A percentile compares a stretch with the other conserved stretches of the same genome.
phyloP scores from a whole-genome alignment of 768 basidiomycete genomes.

The Pisolithus albus region DNA sequence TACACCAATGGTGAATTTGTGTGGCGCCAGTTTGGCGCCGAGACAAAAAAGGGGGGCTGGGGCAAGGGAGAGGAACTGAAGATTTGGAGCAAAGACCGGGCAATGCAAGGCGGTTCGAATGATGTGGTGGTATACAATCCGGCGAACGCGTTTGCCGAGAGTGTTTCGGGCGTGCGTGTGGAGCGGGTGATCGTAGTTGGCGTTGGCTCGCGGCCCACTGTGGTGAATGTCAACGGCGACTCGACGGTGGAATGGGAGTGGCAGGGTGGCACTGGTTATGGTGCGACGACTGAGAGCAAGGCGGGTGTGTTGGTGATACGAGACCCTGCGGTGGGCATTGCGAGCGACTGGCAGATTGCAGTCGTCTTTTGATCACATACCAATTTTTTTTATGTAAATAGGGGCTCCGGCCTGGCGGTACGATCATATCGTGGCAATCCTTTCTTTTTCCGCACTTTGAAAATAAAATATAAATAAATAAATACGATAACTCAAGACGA shows the following conservation, averaged over 20 bases:
- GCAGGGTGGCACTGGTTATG: slow-evolving; percentile 44
- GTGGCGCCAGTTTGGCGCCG: slow-evolving; percentile 72
- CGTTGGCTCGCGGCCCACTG: slow-evolving; percentile 51
- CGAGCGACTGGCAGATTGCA: slow-evolving; percentile 59
- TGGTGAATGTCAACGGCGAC: slow-evolving; percentile 41
- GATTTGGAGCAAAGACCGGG: slow-evolving; percentile 49
- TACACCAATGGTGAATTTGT: slow-evolving; percentile 74
- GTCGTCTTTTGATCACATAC: slow-evolving; percentile 15
- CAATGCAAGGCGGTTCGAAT: slow-evolving; percentile 45
- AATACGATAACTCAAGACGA: no score
- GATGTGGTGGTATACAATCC: slow-evolving; percentile 44
- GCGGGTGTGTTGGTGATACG: slow-evolving; percentile 70
- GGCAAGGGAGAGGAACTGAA: slow-evolving; percentile 33
- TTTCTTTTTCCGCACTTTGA: background rate
- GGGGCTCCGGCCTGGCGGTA: background rate
- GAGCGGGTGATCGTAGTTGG: slow-evolving; percentile 82
- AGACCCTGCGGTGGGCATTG: slow-evolving; percentile 57
- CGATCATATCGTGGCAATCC: background rate
- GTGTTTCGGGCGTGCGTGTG: slow-evolving; percentile 59
- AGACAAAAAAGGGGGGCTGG: slow-evolving; percentile 24
- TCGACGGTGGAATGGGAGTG: slow-evolving; percentile 18
- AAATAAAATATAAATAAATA: background rate
- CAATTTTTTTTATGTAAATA: background rate
- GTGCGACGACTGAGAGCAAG: slow-evolving; percentile 49
- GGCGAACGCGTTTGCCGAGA: slow-evolving; percentile 62